A percentile compares a stretch with the other conserved stretches of the same genome.
phyloP scores from a whole-genome alignment of 176 grass and related monocot species.

The Stipa capillata region DNA sequence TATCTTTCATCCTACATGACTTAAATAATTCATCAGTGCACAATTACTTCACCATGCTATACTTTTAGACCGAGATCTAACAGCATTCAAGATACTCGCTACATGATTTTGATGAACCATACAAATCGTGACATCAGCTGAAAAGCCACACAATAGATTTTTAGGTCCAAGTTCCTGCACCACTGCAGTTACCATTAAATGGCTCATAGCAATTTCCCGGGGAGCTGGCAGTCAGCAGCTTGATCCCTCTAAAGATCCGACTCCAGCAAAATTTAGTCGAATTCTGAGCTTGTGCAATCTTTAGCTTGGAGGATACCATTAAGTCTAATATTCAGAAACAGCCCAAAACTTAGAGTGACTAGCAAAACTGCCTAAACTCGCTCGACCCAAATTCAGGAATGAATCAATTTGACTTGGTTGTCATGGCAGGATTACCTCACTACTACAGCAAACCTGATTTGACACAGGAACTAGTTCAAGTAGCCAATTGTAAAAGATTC shows the following conservation, averaged over 20 bases:
- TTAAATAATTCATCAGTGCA: neutral
- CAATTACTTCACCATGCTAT: neutral
- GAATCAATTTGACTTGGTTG: neutral
- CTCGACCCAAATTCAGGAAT: neutral
- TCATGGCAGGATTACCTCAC: neutral
- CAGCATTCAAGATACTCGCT: neutral
- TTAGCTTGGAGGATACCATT: neutral
- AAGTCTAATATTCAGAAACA: neutral
- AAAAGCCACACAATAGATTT: neutral
- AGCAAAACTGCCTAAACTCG: neutral
- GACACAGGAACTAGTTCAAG: neutral
- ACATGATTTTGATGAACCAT: neutral
- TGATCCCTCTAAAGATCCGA: neutral
- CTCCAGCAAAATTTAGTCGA: neutral
- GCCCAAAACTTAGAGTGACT: neutral
- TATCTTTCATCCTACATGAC: neutral
- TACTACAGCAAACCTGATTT: conserved; percentile 4
- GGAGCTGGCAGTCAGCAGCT: neutral
- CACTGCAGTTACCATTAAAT: neutral
- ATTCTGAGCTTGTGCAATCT: neutral
- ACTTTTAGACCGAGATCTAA: neutral
- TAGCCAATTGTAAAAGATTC: neutral
- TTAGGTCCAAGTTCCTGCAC: neutral
- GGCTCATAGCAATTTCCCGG: neutral
- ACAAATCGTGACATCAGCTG: neutral